phyloP scores from a whole-genome alignment of 768 basidiomycete genomes.

The Phylloporus sp. region DNA sequence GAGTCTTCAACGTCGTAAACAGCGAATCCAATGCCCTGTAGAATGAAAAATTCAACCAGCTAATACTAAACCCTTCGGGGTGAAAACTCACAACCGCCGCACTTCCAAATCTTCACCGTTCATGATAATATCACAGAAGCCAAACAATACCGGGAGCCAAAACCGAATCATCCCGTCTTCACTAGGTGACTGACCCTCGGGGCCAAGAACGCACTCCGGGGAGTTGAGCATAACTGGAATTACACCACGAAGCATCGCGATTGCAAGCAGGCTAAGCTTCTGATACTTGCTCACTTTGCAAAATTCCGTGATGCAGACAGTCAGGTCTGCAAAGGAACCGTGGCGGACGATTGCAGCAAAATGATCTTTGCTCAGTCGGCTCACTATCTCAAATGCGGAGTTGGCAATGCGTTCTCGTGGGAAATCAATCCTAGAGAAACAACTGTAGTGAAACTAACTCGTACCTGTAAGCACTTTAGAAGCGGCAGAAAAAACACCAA shows the following conservation, averaged over 20 bases:
- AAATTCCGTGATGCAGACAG: conserved; percentile 97
- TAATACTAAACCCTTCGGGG: not conserved
- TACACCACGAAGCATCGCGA: conserved; percentile 91
- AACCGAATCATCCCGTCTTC: conserved; percentile 92
- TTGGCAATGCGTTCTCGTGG: conserved; percentile 77
- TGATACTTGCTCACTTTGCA: conserved; percentile 99
- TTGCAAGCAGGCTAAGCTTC: conserved; percentile 93
- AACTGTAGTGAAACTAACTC: conserved; percentile 13
- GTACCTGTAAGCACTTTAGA: conserved; percentile 86
- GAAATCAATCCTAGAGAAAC: not conserved
- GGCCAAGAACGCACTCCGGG: conserved; percentile 55
- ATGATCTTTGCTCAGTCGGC: conserved; percentile 83
- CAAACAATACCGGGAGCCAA: conserved; percentile 95
- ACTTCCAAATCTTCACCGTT: conserved; percentile 99
- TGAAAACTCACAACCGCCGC: conserved; percentile 73
- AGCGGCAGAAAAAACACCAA: conserved; percentile 95
- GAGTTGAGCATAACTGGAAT: conserved; percentile 88
- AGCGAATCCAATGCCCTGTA: conserved; percentile 91
- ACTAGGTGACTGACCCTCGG: conserved; percentile 35
- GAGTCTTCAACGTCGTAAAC: conserved; percentile 87
- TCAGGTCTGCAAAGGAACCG: conserved; percentile 93
- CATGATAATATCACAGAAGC: conserved; percentile 99
- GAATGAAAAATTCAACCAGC: conserved; percentile 3
- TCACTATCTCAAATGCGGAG: conserved; percentile 95
- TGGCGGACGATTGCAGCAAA: conserved; percentile 88